A percentile compares a stretch with the other conserved stretches of the same genome.
phyloP scores from a whole-genome alignment of 345 rosid species.

The Orychophragmus violaceus region DNA sequence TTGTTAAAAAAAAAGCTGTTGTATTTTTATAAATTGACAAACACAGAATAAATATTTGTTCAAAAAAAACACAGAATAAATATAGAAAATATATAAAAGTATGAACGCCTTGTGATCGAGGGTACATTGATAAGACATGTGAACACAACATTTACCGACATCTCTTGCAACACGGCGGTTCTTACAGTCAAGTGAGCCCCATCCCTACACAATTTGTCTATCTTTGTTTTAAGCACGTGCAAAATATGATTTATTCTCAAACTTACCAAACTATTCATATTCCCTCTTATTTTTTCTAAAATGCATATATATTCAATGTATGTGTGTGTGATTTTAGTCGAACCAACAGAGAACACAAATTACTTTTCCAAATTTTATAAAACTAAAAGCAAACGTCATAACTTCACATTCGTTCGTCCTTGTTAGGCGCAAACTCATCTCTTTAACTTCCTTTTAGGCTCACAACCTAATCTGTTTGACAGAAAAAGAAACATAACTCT shows the following conservation, averaged over 20 bases:
- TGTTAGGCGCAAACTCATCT: slow-evolving; percentile 20
- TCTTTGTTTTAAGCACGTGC: slow-evolving; percentile 10
- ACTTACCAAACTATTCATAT: slow-evolving; percentile 23
- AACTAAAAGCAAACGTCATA: neutral
- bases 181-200: slow-evolving; percentile 8
- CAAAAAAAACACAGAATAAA: neutral
- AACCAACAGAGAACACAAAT: neutral
- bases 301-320: neutral
- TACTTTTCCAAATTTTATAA: neutral
- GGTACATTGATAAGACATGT: slow-evolving; percentile 22
- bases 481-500: neutral
- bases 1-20: neutral
- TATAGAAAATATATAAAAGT: neutral
- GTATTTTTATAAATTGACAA: neutral
- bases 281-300: neutral
- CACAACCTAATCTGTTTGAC: neutral
- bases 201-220: neutral
- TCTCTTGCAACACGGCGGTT: slow-evolving; percentile 24
- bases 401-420: neutral
- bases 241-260: neutral
- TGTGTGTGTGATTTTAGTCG: too few species aligned
- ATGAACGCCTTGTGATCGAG: slow-evolving; percentile 12
- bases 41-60: neutral
- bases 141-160: slow-evolving; percentile 24
- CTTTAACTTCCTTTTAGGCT: neutral